Conservation (phyloP, 345 rosid genomes). For the Theobroma cacao region DNA sequence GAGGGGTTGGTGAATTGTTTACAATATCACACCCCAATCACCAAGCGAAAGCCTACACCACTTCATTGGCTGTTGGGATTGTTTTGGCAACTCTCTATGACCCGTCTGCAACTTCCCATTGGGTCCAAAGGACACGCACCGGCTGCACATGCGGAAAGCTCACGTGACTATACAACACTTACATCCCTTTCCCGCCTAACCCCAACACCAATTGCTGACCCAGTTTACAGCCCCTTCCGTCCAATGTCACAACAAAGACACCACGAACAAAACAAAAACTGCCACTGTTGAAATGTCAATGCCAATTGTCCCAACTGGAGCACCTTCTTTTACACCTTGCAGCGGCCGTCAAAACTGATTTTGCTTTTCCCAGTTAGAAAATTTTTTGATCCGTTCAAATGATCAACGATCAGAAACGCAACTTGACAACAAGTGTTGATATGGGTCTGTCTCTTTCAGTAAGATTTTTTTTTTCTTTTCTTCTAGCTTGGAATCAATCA, state of each 20-base stretch:
- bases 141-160: background rate
- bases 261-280: background rate
- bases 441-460: background rate
- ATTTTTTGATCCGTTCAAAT: constrained; percentile 21
- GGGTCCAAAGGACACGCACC: background rate
- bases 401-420: constrained; percentile 7
- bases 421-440: constrained; percentile 1
- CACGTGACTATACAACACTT: background rate
- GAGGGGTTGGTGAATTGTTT: background rate
- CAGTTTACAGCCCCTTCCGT: background rate
- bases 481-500: background rate
- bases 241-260: background rate
- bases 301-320: background rate
- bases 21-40: background rate
- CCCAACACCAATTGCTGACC: background rate
- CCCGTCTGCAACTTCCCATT: background rate
- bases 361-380: background rate
- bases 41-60: background rate
- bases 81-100: background rate
- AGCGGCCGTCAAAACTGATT: background rate
- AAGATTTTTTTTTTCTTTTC: too few relatives aligned
- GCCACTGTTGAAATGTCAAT: too few relatives aligned
- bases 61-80: constrained; percentile 5
- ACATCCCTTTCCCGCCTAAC: background rate
- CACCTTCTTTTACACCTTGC: background rate